Evolutionary conservation across 352 stramenopile genomes (phyloP).

Genomic region (Lagenidium sp.): DNA sequence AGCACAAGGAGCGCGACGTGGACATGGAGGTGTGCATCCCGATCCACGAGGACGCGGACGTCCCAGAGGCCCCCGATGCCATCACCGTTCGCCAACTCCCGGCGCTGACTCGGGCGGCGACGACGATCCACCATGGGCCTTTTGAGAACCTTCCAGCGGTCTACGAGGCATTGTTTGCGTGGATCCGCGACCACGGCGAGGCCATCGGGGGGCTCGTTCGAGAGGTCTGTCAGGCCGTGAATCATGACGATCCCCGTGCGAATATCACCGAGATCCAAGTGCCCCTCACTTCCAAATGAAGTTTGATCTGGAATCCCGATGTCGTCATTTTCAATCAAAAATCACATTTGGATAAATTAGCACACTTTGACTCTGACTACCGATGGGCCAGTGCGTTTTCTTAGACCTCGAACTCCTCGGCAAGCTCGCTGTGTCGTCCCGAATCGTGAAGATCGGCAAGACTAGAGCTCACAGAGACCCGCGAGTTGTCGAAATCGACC

Average conservation of each 20-base stretch:
- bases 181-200: conserved; percentile 3
- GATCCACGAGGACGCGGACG: conserved; percentile 12
- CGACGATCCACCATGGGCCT: conserved; percentile 21
- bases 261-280: conserved; percentile 6
- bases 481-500: neutral
- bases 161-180: conserved; percentile 16
- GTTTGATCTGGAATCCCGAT: too few species aligned
- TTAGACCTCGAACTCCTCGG: conserved; percentile 15
- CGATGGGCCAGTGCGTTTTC: neutral
- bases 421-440: conserved; percentile 5
- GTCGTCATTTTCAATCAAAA: too few species aligned
- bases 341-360: too few species aligned
- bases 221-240: conserved; percentile 8
- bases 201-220: conserved; percentile 1
- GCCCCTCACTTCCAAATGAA: too few species aligned
- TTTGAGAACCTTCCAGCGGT: conserved; percentile 14
- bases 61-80: conserved; percentile 1
- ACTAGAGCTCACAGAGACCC: conserved; percentile 8
- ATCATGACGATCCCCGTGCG: neutral
- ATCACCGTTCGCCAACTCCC: conserved; percentile 4
- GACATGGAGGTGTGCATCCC: conserved; percentile 43
- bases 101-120: conserved; percentile 17
- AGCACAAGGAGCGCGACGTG: conserved; percentile 28
- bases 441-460: conserved; percentile 13
- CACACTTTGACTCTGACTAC: too few species aligned